A percentile compares a stretch with the other conserved stretches of the same genome.
Conservation (phyloP, 805 yeast genomes). For the Metschnikowia chrysomelidarum region DNA sequence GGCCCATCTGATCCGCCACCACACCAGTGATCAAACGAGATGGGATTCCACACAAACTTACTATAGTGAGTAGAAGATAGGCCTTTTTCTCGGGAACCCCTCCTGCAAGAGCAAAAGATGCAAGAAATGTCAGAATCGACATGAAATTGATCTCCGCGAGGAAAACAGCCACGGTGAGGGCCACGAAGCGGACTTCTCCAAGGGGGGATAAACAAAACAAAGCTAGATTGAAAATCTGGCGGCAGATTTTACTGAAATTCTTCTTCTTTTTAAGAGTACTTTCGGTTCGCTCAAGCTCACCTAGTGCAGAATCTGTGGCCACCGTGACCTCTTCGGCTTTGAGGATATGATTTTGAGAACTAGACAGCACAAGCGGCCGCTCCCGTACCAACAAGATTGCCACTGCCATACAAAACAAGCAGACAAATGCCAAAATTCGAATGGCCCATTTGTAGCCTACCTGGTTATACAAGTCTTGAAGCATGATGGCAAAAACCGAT, state of each 20-base stretch:
- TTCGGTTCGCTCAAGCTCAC: not conserved
- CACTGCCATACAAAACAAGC: constrained; percentile 31
- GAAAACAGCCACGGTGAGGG: constrained; percentile 42
- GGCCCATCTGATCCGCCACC: constrained; percentile 40
- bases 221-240: not conserved
- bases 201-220: constrained; percentile 30
- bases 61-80: constrained; percentile 46
- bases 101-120: constrained; percentile 51
- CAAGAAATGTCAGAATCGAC: constrained; percentile 47
- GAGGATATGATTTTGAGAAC: not conserved
- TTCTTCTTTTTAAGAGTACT: no score
- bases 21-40: constrained; percentile 32
- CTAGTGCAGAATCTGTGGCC: not conserved
- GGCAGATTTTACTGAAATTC: no score
- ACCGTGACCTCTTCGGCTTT: not conserved
- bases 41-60: constrained; percentile 45
- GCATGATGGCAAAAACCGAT: constrained; percentile 51
- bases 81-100: constrained; percentile 46
- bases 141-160: constrained; percentile 48
- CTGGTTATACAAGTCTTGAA: constrained; percentile 45
- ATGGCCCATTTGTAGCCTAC: constrained; percentile 57
- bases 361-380: not conserved
- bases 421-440: constrained; percentile 47
- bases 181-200: constrained; percentile 42
- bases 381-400: constrained; percentile 13